phyloP scores from a whole-genome alignment of 2,329 filamentous ascomycete species.

The Microthyrium microscopicum region DNA sequence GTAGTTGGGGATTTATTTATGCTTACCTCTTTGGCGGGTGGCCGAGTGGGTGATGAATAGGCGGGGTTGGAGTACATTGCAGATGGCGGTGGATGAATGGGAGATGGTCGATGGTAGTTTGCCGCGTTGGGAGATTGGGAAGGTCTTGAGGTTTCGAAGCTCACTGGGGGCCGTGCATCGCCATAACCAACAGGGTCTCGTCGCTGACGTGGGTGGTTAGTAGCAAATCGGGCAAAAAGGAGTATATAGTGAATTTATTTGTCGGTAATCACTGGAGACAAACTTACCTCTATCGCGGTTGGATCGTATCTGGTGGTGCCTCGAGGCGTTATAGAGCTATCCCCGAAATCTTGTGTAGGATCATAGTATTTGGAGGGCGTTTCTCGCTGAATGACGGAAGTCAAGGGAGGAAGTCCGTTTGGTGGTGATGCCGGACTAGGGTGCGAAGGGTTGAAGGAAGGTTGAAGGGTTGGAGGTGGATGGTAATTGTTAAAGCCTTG shows the following conservation, averaged over 20 bases:
- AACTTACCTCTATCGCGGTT: not conserved
- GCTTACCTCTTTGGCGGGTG: too few relatives aligned
- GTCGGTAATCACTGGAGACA: not conserved
- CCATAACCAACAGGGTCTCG: not conserved
- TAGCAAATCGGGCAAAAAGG: too few relatives aligned
- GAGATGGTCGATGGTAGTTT: not conserved
- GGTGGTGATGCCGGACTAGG: slow-evolving; percentile 21
- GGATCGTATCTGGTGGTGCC: slow-evolving; percentile 18
- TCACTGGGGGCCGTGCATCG: not conserved
- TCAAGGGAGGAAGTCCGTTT: slow-evolving; percentile 22
- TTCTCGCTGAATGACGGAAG: slow-evolving; percentile 22
- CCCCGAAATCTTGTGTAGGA: slow-evolving; percentile 29
- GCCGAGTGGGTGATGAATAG: slow-evolving; percentile 17
- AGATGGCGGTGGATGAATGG: slow-evolving; percentile 11
- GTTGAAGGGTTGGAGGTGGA: slow-evolving; percentile 1
- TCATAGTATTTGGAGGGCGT: slow-evolving; percentile 32
- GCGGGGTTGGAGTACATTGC: slow-evolving; percentile 23
- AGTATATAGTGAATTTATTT: too few relatives aligned
- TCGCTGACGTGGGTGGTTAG: not conserved
- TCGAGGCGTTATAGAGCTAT: slow-evolving; percentile 15
- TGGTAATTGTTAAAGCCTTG: too few relatives aligned
- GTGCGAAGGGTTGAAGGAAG: slow-evolving; percentile 10
- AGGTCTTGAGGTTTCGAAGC: not conserved
- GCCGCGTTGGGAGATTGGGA: not conserved
- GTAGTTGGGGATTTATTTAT: too few relatives aligned